Conservation (phyloP, 2,329 filamentous ascomycete species). For the Trichophyton benhamiae region DNA sequence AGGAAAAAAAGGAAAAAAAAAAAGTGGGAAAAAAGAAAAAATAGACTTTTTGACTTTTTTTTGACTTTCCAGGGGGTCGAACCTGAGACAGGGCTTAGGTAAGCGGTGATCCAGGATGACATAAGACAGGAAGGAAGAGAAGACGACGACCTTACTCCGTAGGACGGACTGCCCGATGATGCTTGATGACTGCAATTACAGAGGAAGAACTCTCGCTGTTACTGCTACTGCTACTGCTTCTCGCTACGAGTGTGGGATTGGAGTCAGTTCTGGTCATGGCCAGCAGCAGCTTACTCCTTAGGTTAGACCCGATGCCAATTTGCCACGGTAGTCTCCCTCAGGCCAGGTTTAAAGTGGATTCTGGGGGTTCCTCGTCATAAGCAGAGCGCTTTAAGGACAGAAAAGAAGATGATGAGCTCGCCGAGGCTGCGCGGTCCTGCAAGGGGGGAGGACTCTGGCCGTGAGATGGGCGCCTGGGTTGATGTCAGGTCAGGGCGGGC, state of each 20-base stretch:
- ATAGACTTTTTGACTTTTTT: no score
- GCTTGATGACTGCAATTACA: no score
- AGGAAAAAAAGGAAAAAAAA: background rate
- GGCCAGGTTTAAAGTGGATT: background rate
- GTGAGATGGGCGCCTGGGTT: background rate
- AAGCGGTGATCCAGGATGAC: background rate
- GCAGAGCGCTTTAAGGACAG: no score
- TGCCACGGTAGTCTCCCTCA: background rate
- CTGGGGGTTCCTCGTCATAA: background rate
- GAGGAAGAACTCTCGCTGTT: no score
- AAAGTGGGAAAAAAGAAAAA: background rate
- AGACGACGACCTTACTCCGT: no score
- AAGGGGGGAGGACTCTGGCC: background rate
- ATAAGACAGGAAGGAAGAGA: no score
- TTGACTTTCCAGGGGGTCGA: background rate
- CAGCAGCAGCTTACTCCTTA: background rate
- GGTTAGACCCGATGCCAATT: background rate
- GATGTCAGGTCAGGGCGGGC: background rate
- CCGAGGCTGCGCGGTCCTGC: background rate
- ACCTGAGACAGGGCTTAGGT: conserved; percentile 1
- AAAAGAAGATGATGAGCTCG: background rate
- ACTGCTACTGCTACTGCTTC: no score
- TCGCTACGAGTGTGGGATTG: background rate
- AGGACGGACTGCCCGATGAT: no score
- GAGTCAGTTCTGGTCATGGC: background rate